Evolutionary conservation across 805 yeast species (phyloP).

Genomic region (Saturnispora serradocipensis): DNA sequence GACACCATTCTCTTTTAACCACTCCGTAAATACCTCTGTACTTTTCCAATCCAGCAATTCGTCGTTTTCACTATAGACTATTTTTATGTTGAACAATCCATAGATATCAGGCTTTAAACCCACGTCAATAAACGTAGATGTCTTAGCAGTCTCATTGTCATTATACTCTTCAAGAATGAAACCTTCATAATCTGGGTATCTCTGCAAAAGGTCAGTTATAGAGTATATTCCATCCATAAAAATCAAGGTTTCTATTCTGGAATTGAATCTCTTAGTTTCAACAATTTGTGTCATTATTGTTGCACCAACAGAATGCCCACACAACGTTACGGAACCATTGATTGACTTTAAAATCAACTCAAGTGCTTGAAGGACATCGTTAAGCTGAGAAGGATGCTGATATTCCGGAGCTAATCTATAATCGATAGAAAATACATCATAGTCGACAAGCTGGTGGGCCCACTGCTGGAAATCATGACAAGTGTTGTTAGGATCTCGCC

Average conservation of each 20-base stretch:
- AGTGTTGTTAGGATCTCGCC: slow-evolving; percentile 67
- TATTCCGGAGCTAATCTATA: slow-evolving; percentile 45
- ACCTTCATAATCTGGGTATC: slow-evolving; percentile 48
- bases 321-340: slow-evolving; percentile 25
- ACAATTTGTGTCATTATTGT: slow-evolving; percentile 50
- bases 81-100: slow-evolving; percentile 19
- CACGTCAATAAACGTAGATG: slow-evolving; percentile 11
- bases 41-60: slow-evolving; percentile 53
- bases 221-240: slow-evolving; percentile 69
- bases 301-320: slow-evolving; percentile 83
- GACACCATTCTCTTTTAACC: slow-evolving; percentile 20
- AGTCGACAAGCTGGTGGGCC: slow-evolving; percentile 7
- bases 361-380: slow-evolving; percentile 45
- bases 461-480: slow-evolving; percentile 39
- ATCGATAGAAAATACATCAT: slow-evolving; percentile 37
- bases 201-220: slow-evolving; percentile 39
- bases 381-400: slow-evolving; percentile 51
- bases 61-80: slow-evolving; percentile 58
- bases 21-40: slow-evolving; percentile 30
- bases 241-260: slow-evolving; percentile 20
- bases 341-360: slow-evolving; percentile 12
- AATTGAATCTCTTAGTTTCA: slow-evolving; percentile 12
- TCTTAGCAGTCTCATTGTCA: slow-evolving; percentile 15
- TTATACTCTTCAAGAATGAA: slow-evolving; percentile 56
- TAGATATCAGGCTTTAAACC: slow-evolving; percentile 2